Evolutionary conservation across 1,284 basidiomycete species (phyloP).

Genomic region (Melanopsichium pennsylvanicum): DNA sequence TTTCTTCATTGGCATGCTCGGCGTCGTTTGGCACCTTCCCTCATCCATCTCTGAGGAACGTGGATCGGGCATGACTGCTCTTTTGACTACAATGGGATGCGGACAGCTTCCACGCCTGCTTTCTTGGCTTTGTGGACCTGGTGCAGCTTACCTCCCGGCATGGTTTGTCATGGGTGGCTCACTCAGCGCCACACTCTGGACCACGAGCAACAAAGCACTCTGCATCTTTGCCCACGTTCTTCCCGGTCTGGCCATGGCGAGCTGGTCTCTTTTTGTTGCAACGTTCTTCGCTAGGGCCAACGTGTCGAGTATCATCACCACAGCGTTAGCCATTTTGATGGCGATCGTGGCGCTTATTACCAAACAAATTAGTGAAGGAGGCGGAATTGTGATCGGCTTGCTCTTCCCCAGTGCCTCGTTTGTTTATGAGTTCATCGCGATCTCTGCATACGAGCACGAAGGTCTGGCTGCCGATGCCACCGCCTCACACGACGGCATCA

Average conservation of each 20-base stretch:
- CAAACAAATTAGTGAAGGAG: slow-evolving; percentile 68
- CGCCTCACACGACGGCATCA: slow-evolving; percentile 64
- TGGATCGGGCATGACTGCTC: slow-evolving; percentile 34
- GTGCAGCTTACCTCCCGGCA: slow-evolving; percentile 71
- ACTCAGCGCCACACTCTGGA: slow-evolving; percentile 76
- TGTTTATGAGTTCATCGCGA: slow-evolving; percentile 75
- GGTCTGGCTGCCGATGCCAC: slow-evolving; percentile 70
- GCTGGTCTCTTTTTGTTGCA: slow-evolving; percentile 76
- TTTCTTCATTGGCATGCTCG: slow-evolving; percentile 74
- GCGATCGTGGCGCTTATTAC: slow-evolving; percentile 76
- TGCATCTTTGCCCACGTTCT: slow-evolving; percentile 75
- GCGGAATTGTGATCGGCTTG: slow-evolving; percentile 73
- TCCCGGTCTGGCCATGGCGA: slow-evolving; percentile 74
- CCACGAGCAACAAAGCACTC: slow-evolving; percentile 72
- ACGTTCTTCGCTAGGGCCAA: slow-evolving; percentile 78
- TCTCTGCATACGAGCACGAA: slow-evolving; percentile 75
- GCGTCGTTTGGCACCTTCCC: slow-evolving; percentile 71
- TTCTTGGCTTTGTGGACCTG: slow-evolving; percentile 37
- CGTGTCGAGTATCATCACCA: slow-evolving; percentile 75
- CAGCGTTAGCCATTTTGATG: slow-evolving; percentile 74
- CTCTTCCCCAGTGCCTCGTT: slow-evolving; percentile 80
- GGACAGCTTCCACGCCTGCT: slow-evolving; percentile 32
- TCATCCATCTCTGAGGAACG: slow-evolving; percentile 66
- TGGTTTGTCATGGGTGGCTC: slow-evolving; percentile 74
- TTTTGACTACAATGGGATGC: slow-evolving; percentile 43